Evolutionary conservation across 83 land plant genomes (phyloP).

Genomic region (Thuja plicata): DNA sequence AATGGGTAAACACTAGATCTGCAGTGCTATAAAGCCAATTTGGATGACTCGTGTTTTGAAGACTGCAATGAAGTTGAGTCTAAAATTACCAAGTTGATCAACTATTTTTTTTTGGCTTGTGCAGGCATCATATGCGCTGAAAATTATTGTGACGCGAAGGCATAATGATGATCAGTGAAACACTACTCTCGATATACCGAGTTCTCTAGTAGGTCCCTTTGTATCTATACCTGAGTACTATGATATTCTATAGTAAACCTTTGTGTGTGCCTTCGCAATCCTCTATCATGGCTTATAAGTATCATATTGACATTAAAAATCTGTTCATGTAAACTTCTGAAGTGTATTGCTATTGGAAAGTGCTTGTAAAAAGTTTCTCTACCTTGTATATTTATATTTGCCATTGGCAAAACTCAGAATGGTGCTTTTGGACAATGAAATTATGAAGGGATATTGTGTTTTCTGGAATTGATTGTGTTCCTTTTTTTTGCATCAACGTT

Average conservation of each 20-base stretch:
- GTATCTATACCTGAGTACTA: not conserved
- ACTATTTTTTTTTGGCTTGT: not conserved
- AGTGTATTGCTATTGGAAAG: not conserved
- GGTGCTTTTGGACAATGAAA: not conserved
- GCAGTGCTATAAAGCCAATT: not conserved
- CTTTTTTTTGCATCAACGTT: too few relatives aligned
- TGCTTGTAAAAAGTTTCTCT: not conserved
- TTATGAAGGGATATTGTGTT: too few relatives aligned
- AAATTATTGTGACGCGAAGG: not conserved
- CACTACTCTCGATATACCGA: not conserved
- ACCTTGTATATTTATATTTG: not conserved
- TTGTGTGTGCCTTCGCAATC: not conserved
- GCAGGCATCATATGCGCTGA: slow-evolving; percentile 5
- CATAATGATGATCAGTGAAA: not conserved
- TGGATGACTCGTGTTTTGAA: not conserved
- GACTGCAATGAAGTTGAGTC: not conserved
- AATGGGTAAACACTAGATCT: not conserved
- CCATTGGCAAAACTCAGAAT: not conserved
- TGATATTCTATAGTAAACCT: not conserved
- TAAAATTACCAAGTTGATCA: not conserved
- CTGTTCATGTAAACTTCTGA: not conserved
- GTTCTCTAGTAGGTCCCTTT: not conserved
- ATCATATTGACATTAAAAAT: not conserved
- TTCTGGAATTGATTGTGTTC: too few relatives aligned
- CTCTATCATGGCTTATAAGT: not conserved